A percentile compares a stretch with the other conserved stretches of the same genome.
Conservation (phyloP, 331 rosid genomes). For the Malus hybrid region DNA sequence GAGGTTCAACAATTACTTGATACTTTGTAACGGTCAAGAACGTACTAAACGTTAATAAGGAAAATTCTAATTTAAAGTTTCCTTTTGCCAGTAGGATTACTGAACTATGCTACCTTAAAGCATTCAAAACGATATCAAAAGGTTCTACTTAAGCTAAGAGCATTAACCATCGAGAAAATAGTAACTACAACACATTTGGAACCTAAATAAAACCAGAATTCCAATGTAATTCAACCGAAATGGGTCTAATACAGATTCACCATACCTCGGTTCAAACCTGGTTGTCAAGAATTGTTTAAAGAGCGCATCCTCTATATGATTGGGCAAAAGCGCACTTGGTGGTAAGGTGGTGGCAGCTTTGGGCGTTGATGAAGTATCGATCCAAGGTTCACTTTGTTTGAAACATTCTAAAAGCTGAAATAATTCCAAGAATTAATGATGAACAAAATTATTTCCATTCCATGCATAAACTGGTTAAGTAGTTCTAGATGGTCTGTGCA, state of each 20-base stretch:
- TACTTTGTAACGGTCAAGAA: neutral
- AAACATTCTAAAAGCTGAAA: slow-evolving; percentile 60
- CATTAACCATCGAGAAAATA: neutral
- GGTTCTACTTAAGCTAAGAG: neutral
- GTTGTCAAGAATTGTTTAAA: slow-evolving; percentile 38
- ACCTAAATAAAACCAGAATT: neutral
- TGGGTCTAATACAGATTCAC: neutral
- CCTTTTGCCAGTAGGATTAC: neutral
- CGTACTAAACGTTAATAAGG: neutral
- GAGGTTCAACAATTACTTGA: neutral
- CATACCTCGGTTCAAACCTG: slow-evolving; percentile 76
- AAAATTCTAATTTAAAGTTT: neutral
- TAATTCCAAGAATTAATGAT: slow-evolving; percentile 18
- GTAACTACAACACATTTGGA: neutral
- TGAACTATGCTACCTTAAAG: neutral
- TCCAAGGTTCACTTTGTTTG: slow-evolving; percentile 65
- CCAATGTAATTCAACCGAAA: neutral
- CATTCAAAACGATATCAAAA: neutral
- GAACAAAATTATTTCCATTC: neutral
- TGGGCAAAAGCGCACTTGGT: slow-evolving; percentile 19
- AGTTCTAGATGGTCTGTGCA: neutral
- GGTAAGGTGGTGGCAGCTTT: neutral
- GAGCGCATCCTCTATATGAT: slow-evolving; percentile 43
- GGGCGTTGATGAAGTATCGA: slow-evolving; percentile 19
- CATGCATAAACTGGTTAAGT: neutral